Conservation (phyloP, 768 basidiomycete genomes). For the Clitopilus passeckerianus region DNA sequence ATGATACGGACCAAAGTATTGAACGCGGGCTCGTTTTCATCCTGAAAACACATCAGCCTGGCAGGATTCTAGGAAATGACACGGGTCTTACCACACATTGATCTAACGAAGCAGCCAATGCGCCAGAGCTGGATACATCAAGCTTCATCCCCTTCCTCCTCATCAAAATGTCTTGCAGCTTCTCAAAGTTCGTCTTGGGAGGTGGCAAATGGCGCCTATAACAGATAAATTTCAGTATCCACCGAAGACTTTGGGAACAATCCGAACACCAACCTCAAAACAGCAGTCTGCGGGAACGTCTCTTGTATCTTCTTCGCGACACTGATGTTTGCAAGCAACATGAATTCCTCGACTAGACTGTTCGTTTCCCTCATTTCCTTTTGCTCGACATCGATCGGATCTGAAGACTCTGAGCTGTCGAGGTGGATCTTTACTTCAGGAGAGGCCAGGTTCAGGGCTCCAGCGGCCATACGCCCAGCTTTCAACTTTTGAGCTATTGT, state of each 20-base stretch:
- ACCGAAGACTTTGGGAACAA: neutral
- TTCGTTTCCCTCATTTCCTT: slow-evolving; percentile 93
- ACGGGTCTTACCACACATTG: slow-evolving; percentile 60
- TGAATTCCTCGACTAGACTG: slow-evolving; percentile 96
- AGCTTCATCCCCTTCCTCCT: slow-evolving; percentile 81
- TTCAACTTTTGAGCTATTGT: slow-evolving; percentile 80
- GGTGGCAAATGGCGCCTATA: slow-evolving; percentile 85
- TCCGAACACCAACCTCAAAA: slow-evolving; percentile 55
- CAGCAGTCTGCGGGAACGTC: slow-evolving; percentile 93
- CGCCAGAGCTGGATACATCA: slow-evolving; percentile 89
- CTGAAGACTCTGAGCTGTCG: slow-evolving; percentile 88
- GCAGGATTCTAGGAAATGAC: neutral
- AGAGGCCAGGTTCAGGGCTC: slow-evolving; percentile 96
- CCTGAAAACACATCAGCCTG: slow-evolving; percentile 36
- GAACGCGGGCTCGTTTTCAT: slow-evolving; percentile 81
- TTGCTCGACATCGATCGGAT: slow-evolving; percentile 96
- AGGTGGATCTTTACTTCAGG: slow-evolving; percentile 98
- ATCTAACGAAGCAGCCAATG: slow-evolving; percentile 86
- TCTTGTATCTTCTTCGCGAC: slow-evolving; percentile 92
- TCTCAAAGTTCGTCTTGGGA: slow-evolving; percentile 92
- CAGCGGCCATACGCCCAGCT: slow-evolving; percentile 84
- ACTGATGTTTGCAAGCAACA: slow-evolving; percentile 95
- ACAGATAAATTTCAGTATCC: neutral
- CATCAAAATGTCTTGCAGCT: slow-evolving; percentile 83
- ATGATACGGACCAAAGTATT: slow-evolving; percentile 98